These are phyloP conservation scores for Penicillium daleae DNA, from an alignment of 495 filamentous ascomycete genomes.

Conservation along the genomic window DNA sequence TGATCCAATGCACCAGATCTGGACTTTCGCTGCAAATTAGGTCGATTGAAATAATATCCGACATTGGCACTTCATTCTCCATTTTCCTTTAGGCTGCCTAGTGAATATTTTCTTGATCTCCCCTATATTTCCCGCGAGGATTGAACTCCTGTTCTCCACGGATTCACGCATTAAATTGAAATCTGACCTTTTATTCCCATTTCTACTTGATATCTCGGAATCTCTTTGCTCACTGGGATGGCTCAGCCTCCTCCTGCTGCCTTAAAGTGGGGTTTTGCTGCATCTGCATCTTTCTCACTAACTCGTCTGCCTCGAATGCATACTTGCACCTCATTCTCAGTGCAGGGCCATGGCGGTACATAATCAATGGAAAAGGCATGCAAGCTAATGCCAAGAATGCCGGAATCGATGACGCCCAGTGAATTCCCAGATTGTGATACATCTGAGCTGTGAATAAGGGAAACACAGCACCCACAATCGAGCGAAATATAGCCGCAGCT, in stretches of 20 bases:
- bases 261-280: background rate
- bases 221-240: background rate
- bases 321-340: background rate
- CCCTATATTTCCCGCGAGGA: too few species aligned
- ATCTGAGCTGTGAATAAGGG: constrained; percentile 70
- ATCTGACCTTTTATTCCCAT: background rate
- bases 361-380: constrained; percentile 28
- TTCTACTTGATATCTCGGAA: background rate
- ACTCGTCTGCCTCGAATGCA: background rate
- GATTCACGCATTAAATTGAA: background rate
- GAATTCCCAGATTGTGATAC: constrained; percentile 65
- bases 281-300: background rate
- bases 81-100: too few species aligned
- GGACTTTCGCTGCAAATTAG: background rate
- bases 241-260: background rate
- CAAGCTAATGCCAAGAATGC: constrained; percentile 67
- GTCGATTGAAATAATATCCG: background rate
- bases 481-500: constrained; percentile 62
- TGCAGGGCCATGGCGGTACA: background rate
- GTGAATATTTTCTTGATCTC: too few species aligned
- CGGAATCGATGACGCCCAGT: constrained; percentile 69
- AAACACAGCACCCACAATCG: constrained; percentile 65
- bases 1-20: background rate
- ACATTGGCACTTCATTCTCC: too few species aligned
- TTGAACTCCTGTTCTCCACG: too few species aligned